phyloP scores from a whole-genome alignment of 1,139 yeast genomes.

The Sugiyamaella neomexicana region DNA sequence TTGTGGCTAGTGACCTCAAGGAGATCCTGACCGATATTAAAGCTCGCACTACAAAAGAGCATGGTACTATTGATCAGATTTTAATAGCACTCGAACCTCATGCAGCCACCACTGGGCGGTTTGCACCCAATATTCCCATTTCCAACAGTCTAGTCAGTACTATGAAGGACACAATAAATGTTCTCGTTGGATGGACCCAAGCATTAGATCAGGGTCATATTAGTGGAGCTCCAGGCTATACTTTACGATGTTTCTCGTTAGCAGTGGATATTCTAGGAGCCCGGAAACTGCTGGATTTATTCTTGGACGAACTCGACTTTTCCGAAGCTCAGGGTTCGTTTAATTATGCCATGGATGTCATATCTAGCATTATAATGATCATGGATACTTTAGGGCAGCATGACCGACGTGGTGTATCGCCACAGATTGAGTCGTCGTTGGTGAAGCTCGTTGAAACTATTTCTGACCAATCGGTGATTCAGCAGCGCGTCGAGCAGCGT shows the following conservation, averaged over 20 bases:
- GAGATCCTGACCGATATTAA: constrained; percentile 25
- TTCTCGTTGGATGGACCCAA: constrained; percentile 34
- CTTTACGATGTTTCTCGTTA: constrained; percentile 57
- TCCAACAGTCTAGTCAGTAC: constrained; percentile 18
- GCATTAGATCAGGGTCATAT: constrained; percentile 28
- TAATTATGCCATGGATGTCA: constrained; percentile 29
- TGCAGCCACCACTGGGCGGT: constrained; percentile 13
- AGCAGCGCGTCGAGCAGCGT: constrained; percentile 12
- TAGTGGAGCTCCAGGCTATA: constrained; percentile 34
- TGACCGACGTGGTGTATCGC: constrained; percentile 5
- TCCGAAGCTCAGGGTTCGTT: constrained; percentile 32
- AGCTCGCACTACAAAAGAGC: constrained; percentile 17
- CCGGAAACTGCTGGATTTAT: constrained; percentile 42
- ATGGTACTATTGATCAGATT: constrained; percentile 17
- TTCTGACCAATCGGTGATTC: constrained; percentile 19
- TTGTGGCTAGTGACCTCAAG: constrained; percentile 37
- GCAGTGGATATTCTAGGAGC: constrained; percentile 54
- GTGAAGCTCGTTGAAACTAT: constrained; percentile 5
- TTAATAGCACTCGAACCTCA: constrained; percentile 19
- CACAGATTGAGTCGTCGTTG: constrained; percentile 16
- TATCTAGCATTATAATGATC: constrained; percentile 24
- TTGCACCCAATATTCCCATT: constrained; percentile 8
- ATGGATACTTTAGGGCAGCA: constrained; percentile 20
- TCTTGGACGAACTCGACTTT: constrained; percentile 34
- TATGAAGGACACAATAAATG: constrained; percentile 31